Evolutionary conservation across 1,284 basidiomycete genomes (phyloP), one percentile per base, ranked within the genome.

Genomic region (Anthracocystis setariae): DNA sequence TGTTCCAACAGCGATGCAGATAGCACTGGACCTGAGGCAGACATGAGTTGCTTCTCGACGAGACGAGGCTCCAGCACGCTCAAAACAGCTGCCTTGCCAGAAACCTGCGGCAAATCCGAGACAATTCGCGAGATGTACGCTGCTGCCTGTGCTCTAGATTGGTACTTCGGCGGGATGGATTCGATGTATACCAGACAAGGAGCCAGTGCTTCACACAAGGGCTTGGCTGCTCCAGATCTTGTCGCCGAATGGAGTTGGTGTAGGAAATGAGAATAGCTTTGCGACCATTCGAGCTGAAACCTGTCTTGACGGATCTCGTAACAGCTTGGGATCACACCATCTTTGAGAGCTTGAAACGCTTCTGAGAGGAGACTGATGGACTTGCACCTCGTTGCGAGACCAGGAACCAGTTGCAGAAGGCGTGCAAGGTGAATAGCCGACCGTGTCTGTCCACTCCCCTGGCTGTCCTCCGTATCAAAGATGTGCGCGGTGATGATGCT

Each of bases 301-400:
- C 13, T 10, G 2, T 49, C 21, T 15, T 17, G 20, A 24, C 55
- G 47, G 3, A 66, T 15, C 0, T 24, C 37, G 44, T 47, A 58
- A 56, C 56, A 66, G 8, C 25, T 44, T 1, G 33, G 38, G 2
- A 51, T 56, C 2, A 51, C 20, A 13, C 51, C 47, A 0, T 46
- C 10, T 24, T 43, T 37, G 45, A 49, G 2, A 2, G 17, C 21
- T 0, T 51, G 29, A 3, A 66, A 47, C 0, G 63, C 63, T 17
- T 59, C 27, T 8, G 51, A 40, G 8, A 66, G 51, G 17, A 59
- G 56, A n/a, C 32, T 27, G 51, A 66, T 47, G 2, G 63, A 59
- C 15, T 66, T 66, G 63, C 56, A 66, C 27, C 63, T 47, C 7
- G 51, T 55, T 1, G 42, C 25, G 20, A 66, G 56, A 20, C 56